A percentile compares a stretch with the other conserved stretches of the same genome.
Evolutionary conservation across 306 rosid genomes (phyloP).

Genomic region (Vigna trinervia): DNA sequence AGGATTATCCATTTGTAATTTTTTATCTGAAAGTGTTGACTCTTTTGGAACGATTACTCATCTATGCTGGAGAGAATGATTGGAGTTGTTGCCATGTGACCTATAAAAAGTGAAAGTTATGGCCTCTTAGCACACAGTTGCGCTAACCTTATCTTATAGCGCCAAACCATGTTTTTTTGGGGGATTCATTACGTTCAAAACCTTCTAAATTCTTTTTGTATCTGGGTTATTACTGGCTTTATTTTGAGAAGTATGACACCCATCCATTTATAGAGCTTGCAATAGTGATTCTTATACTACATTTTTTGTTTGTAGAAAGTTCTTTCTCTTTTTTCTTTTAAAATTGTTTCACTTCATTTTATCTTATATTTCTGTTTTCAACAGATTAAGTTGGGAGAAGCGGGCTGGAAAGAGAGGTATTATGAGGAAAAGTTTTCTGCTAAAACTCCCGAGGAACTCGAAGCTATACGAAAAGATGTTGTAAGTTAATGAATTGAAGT

Average conservation of each 20-base stretch:
- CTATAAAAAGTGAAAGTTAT: neutral
- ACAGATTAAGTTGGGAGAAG: constrained; percentile 86
- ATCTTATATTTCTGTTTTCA: constrained; percentile 20
- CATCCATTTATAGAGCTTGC: neutral
- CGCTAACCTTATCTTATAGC: neutral
- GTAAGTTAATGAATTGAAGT: constrained; percentile 61
- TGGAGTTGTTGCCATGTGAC: neutral
- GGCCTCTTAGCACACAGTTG: constrained; percentile 8
- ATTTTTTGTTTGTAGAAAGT: neutral
- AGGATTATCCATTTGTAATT: too few relatives aligned
- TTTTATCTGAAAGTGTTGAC: neutral
- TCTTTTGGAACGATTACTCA: neutral
- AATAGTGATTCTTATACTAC: neutral
- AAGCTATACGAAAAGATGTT: constrained; percentile 81
- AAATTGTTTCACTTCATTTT: neutral
- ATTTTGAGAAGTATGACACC: neutral
- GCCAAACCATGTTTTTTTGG: neutral
- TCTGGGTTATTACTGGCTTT: neutral
- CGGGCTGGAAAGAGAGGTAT: constrained; percentile 98
- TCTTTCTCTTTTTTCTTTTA: constrained; percentile 1
- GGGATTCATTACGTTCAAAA: neutral
- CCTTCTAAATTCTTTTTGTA: neutral
- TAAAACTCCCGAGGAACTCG: constrained; percentile 87
- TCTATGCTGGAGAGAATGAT: neutral
- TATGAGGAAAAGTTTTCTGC: constrained; percentile 87